Conservation (phyloP, 176 grass and related monocot species). For the Musa acuminata region DNA sequence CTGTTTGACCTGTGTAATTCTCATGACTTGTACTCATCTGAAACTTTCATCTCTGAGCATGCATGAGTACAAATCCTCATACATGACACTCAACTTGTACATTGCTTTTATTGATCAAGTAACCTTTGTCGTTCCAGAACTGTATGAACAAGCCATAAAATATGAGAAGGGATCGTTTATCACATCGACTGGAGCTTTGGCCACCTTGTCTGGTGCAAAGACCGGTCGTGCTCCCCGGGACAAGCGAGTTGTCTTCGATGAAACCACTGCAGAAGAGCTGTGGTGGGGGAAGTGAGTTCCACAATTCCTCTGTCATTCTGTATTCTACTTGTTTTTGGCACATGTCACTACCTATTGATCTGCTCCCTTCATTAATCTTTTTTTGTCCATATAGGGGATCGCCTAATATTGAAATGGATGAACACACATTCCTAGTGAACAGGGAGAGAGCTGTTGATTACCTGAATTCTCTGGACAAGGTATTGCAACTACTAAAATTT, state of each 20-base stretch:
- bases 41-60: too few species aligned
- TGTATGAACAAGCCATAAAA: slow-evolving; percentile 99
- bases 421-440: slow-evolving; percentile 90
- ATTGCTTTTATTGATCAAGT: background rate
- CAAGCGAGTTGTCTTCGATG: slow-evolving; percentile 87
- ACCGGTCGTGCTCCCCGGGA: slow-evolving; percentile 83
- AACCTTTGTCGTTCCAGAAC: slow-evolving; percentile 26
- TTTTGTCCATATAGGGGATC: slow-evolving; percentile 43
- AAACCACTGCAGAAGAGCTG: slow-evolving; percentile 54
- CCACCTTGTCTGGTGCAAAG: slow-evolving; percentile 88
- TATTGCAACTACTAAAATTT: background rate
- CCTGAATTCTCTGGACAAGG: slow-evolving; percentile 96
- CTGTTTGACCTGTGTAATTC: too few species aligned
- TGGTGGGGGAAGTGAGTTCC: slow-evolving; percentile 99
- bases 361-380: background rate
- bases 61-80: background rate
- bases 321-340: background rate
- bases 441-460: slow-evolving; percentile 95
- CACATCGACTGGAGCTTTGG: slow-evolving; percentile 64
- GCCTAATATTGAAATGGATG: slow-evolving; percentile 99
- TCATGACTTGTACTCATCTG: too few species aligned
- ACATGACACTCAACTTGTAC: background rate
- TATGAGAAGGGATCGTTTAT: slow-evolving; percentile 97
- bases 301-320: background rate
- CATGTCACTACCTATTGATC: background rate